phyloP scores from a whole-genome alignment of 2,329 filamentous ascomycete genomes.

The Cordyceps militaris region DNA sequence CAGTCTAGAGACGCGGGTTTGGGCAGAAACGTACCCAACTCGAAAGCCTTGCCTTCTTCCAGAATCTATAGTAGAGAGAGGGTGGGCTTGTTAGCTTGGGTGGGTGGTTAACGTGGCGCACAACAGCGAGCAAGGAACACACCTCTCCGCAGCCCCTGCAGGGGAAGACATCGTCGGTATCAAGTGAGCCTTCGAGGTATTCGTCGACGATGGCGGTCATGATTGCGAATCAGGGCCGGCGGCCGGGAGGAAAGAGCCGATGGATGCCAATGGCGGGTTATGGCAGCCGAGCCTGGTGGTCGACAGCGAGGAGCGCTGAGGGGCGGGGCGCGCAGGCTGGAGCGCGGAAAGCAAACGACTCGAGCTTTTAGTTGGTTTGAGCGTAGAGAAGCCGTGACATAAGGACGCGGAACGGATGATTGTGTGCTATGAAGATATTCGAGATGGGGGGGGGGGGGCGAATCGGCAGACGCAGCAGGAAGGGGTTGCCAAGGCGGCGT shows the following conservation, averaged over 20 bases:
- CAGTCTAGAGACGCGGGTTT: slow-evolving; percentile 12
- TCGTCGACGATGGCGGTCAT: slow-evolving; percentile 50
- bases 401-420: background rate
- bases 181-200: slow-evolving; percentile 59
- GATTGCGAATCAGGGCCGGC: slow-evolving; percentile 17
- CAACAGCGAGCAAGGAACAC: slow-evolving; percentile 23
- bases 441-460: background rate
- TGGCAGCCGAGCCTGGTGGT: background rate
- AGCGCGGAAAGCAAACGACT: background rate
- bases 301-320: background rate
- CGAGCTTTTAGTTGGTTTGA: background rate
- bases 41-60: slow-evolving; percentile 97
- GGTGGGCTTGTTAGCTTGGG: background rate
- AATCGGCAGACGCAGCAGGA: background rate
- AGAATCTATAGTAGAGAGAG: slow-evolving; percentile 59
- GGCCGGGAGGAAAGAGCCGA: background rate
- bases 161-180: slow-evolving; percentile 76
- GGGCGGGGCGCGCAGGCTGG: slow-evolving; percentile 4
- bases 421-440: background rate
- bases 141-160: slow-evolving; percentile 94
- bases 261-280: slow-evolving; percentile 2
- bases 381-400: background rate
- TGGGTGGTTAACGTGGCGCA: background rate
- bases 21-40: slow-evolving; percentile 62
- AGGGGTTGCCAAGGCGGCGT: background rate